A percentile compares a stretch with the other conserved stretches of the same genome.
Conservation (phyloP, 2,329 filamentous ascomycete genomes). For the Fusarium xylarioides region DNA sequence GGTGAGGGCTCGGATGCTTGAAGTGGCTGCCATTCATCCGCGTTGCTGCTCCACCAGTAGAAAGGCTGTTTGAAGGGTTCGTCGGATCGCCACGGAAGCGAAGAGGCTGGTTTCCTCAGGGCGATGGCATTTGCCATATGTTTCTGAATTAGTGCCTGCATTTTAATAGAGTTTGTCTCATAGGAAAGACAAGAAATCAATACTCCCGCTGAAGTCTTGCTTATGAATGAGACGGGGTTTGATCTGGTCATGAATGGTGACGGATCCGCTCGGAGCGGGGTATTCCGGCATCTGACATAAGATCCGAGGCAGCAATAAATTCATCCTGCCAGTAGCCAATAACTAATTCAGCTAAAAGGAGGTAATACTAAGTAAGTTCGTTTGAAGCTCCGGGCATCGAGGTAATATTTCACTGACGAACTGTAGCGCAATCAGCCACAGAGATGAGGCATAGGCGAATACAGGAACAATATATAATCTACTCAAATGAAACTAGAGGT, state of each 20-base stretch:
- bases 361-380: accelerated
- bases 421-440: accelerated
- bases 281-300: constrained; percentile 3
- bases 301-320: not conserved
- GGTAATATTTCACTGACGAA: no score
- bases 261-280: not conserved
- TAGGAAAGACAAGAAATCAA: accelerated
- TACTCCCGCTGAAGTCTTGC: accelerated
- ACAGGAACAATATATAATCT: not conserved
- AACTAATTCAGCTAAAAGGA: not conserved
- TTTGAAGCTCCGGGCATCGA: not conserved
- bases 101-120: not conserved
- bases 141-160: not conserved
- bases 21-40: not conserved
- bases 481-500: not conserved
- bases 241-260: no score
- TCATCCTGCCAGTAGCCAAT: not conserved
- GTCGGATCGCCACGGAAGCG: not conserved
- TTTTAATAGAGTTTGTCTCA: not conserved
- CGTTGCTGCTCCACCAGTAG: not conserved
- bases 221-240: no score
- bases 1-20: accelerated
- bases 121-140: not conserved
- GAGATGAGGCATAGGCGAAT: not conserved
- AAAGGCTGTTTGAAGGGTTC: not conserved